phyloP scores from a whole-genome alignment of 2,329 filamentous ascomycete species.

The Tolypocladium inflatum region DNA sequence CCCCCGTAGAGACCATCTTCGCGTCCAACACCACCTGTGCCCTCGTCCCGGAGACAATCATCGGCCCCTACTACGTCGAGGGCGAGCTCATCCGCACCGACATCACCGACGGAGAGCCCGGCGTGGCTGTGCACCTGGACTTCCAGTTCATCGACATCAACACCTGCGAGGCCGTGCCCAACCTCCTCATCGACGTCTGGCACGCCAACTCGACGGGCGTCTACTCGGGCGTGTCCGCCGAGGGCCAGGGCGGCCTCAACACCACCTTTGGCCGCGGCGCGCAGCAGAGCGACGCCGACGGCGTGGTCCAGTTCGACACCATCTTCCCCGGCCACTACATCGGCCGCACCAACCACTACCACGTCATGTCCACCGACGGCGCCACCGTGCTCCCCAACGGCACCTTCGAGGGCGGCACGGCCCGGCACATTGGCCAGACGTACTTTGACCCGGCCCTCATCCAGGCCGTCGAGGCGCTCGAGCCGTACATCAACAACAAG shows the following conservation, averaged over 20 bases:
- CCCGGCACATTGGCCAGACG: slow-evolving; percentile 49
- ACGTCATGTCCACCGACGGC: slow-evolving; percentile 19
- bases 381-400: slow-evolving; percentile 34
- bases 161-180: slow-evolving; percentile 28
- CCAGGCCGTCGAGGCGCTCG: slow-evolving; percentile 38
- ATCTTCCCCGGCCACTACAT: slow-evolving; percentile 34
- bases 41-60: slow-evolving; percentile 7
- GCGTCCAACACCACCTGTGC: slow-evolving; percentile 7
- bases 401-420: slow-evolving; percentile 38
- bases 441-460: slow-evolving; percentile 45
- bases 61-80: slow-evolving; percentile 17
- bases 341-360: slow-evolving; percentile 30
- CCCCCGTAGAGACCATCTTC: slow-evolving; percentile 4
- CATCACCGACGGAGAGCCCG: slow-evolving; percentile 28
- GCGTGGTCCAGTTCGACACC: slow-evolving; percentile 30
- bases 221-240: slow-evolving; percentile 29
- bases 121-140: slow-evolving; percentile 30
- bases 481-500: slow-evolving; percentile 35
- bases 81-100: slow-evolving; percentile 28
- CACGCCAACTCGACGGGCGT: slow-evolving; percentile 35
- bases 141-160: slow-evolving; percentile 32
- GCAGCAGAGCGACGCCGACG: slow-evolving; percentile 27
- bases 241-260: slow-evolving; percentile 25
- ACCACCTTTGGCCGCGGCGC: slow-evolving; percentile 29
- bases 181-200: slow-evolving; percentile 33